Evolutionary conservation across 176 grass and related monocot genomes (phyloP), one percentile per base, ranked within the genome.

Genomic region (Aegilops sharonensis): DNA sequence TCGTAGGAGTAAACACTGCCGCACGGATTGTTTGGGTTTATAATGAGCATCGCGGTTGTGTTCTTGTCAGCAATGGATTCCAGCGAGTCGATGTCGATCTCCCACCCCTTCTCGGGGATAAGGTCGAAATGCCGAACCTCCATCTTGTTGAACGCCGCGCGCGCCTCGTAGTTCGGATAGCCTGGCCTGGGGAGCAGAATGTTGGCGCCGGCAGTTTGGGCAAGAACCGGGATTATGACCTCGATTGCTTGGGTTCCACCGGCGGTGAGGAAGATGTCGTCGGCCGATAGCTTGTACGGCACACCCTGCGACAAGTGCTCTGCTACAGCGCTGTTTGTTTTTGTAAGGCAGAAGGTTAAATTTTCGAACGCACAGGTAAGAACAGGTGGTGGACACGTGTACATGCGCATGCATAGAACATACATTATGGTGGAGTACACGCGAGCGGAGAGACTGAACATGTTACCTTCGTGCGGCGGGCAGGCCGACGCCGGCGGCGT

Each of bases 11-110:
- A 94, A 18, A 94, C 90, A 42, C 79, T 90, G 34, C 93, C 93
- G 27, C 90, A 90, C 11, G 93, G 93, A 77, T 94, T 94, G 15
- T 89, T 87, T 8, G 93, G 93, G 25, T 92, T 94, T 27, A 94
- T 84, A 12, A 92, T 45, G 52, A 94, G 64, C 27, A 94, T 88
- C 0, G 93, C 93, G 0, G 59, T 61, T 17, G 93, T 94, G 70
- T 94, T 94, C 35, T 86, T 63, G 67, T 94, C 93, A 1, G 93
- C 93, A 7, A 92, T 81, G 4, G 83, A 25, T 52, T 95, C 82
- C 4, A 95, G 39, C 12, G 75, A 32, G 62, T 92, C 79, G 1
- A 92, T 48, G n/a, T 95, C 90, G 6, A 90, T 81, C 52, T 95
- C 90, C 93, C 93, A 95, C 0, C 85, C 83, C 17, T 35, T 88